Conservation (phyloP, 768 basidiomycete species). For the Mrakia hoshinonis region DNA sequence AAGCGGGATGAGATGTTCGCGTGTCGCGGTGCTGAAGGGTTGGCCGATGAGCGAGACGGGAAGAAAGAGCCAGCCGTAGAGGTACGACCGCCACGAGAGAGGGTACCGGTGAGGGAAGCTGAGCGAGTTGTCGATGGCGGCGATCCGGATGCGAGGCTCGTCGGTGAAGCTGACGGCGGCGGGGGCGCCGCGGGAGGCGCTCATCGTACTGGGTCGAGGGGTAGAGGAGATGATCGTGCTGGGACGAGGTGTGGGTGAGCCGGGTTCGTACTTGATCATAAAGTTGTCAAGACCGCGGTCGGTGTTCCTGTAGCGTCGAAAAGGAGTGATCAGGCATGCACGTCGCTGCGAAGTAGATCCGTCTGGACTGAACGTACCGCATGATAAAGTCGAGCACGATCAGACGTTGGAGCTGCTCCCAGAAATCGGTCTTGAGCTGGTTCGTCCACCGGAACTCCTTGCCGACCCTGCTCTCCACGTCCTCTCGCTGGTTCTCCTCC, state of each 20-base stretch:
- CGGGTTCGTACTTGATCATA: constrained; percentile 21
- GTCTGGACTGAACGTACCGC: constrained; percentile 50
- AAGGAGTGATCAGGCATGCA: background rate
- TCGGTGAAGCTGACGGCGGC: background rate
- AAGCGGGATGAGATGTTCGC: constrained; percentile 70
- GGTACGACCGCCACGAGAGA: constrained; percentile 63
- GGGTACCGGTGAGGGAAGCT: constrained; percentile 89
- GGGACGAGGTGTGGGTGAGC: background rate
- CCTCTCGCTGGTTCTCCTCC: constrained; percentile 62
- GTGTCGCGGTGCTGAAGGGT: constrained; percentile 74
- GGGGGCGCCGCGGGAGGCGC: background rate
- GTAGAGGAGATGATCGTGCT: background rate
- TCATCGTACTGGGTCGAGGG: background rate
- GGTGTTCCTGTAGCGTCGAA: background rate
- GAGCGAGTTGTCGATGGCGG: constrained; percentile 82
- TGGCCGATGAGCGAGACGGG: constrained; percentile 50
- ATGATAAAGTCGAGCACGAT: constrained; percentile 78
- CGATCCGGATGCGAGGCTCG: background rate
- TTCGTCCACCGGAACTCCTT: constrained; percentile 70
- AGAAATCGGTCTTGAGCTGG: constrained; percentile 66
- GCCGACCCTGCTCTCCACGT: constrained; percentile 39
- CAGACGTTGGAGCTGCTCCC: constrained; percentile 83
- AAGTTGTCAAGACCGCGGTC: constrained; percentile 60
- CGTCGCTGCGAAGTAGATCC: background rate
- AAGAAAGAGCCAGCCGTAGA: constrained; percentile 80